Base-by-base conservation (phyloP, 306 rosid species). In the Amphicarpaea edgeworthii region DNA sequence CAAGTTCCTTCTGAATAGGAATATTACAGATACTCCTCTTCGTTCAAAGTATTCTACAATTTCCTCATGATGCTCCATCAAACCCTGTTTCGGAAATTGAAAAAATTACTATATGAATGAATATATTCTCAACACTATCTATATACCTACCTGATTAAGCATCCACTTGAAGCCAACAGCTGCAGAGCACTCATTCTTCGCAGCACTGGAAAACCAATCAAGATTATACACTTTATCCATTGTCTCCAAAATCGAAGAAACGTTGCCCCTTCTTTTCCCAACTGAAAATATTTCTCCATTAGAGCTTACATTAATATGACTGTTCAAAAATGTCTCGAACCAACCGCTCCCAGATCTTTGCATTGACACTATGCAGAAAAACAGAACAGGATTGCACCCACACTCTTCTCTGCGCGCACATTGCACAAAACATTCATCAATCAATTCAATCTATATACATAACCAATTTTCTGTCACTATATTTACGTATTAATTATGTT, bases 271-370 rank as follows among this genome's bases (percentile, higher is more conserved):
- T 59, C 66, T 28, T 59, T 15, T 30, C 5, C 21, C 66, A 0
- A 59, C 42, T 15, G 66, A 59, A 59, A 59, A 59, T 59, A 90
- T 85, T 83, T 94, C 97, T 60, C 98, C 98, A 71, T 91, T 90
- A 8, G 98, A 91, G 82, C 98, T 94, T n/a, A 91, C 82, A 34
- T 91, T 94, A 21, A 90, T 84, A 74, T 94, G 98, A 74, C 92
- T 91, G 61, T 91, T 91, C 73, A 94, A 72, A 41, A 94, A 82
- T 0, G 97, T 94, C 89, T 94, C 98, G 71, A 91, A 94, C 98
- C 98, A 94, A 66, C 97, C 97, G 50, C 98, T 94, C 72, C 98
- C 98, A 53, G 97, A 94, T 86, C 98, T 91, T 85, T 94, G 97
- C 98, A 85, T 88, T 6, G 97, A 94, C 57, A 90, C 77, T n/a